Base-by-base conservation (phyloP, 805 yeast genomes). In the Ogataea pignaliae region DNA sequence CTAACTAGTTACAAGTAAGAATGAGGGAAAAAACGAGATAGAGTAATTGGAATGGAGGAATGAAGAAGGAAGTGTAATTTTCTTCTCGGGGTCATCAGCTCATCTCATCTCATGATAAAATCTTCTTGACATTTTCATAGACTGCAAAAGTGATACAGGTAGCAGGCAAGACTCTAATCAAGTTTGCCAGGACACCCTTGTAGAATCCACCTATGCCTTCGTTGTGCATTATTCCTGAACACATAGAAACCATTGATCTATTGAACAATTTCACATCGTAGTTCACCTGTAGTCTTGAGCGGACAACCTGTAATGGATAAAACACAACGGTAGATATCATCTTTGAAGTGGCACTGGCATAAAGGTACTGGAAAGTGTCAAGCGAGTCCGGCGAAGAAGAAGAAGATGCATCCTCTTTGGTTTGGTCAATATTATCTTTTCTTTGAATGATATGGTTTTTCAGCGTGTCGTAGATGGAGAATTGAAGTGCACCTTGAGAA, bases 61-160 rank as follows among this genome's bases (percentile, higher is more conserved):
- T n/a, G n/a, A n/a, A n/a, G n/a, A n/a, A n/a, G n/a, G n/a, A n/a
- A n/a, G n/a, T n/a, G n/a, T n/a, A n/a, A n/a, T n/a, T n/a, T n/a
- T n/a, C n/a, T n/a, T n/a, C n/a, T n/a, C n/a, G n/a, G n/a, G n/a
- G n/a, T n/a, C n/a, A n/a, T n/a, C n/a, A n/a, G n/a, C n/a, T n/a
- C n/a, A n/a, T n/a, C n/a, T n/a, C n/a, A n/a, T n/a, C 4, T 28
- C 32, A 46, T 11, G 43, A 35, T 14, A 60, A 55, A 15, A 52
- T 36, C 36, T 57, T 59, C 41, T 67, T 73, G 50, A 78, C 68
- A 34, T 75, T 70, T 59, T 93, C 99, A 57, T 93, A 93, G 5
- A 85, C 85, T 5, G 85, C 71, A 60, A 93, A 88, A 0, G 98
- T 93, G 11, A 90, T 76, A 58, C 96, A 86, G 3, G 97, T 90